Conservation (phyloP, 345 rosid species). For the Salix brachista region DNA sequence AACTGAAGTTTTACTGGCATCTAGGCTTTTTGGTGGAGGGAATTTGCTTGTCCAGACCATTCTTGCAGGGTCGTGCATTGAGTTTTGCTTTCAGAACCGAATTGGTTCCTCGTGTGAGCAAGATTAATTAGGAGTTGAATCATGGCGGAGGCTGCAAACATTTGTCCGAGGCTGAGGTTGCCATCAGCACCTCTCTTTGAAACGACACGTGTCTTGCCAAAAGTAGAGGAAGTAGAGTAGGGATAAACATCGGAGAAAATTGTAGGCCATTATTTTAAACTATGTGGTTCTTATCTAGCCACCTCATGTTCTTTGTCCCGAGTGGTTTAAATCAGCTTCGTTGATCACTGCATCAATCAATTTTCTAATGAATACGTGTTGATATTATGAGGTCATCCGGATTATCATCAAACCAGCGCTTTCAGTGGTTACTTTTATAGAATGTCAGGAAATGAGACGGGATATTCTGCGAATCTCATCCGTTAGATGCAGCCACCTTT, state of each 20-base stretch:
- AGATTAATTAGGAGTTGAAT: too few relatives aligned
- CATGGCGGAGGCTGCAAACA: neutral
- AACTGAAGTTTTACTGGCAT: neutral
- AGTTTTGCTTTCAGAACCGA: neutral
- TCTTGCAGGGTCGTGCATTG: neutral
- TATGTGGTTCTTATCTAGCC: slow-evolving; percentile 36
- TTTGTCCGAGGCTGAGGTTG: neutral
- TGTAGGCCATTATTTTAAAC: neutral
- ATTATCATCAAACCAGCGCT: neutral
- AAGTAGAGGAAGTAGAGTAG: neutral
- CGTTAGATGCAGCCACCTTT: neutral
- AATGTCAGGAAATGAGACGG: neutral
- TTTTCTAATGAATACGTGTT: neutral
- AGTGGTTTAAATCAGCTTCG: neutral
- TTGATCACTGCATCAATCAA: neutral
- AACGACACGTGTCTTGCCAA: slow-evolving; percentile 8
- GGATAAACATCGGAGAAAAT: slow-evolving; percentile 25
- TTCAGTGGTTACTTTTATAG: neutral
- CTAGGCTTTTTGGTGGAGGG: neutral
- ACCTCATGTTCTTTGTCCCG: slow-evolving; percentile 27
- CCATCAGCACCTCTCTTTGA: neutral
- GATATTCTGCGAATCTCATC: neutral
- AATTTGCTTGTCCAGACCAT: neutral
- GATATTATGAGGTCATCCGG: neutral
- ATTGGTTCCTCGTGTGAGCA: neutral